These are phyloP conservation scores for barley (Hordeum vulgare) DNA, from an alignment of 176 grass and related monocot genomes.

Conservation along the genomic window MorexV3_pseudomolecules_assembly NC_058523.1:375261991-375262490, in stretches of 20 bases:
- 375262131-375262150: constrained; percentile 19
- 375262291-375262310: neutral
- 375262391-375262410: constrained; percentile 41
- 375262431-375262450: neutral
- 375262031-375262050: neutral
- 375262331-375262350: constrained; percentile 5
- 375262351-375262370: constrained; percentile 17
- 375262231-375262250: neutral
- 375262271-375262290: neutral
- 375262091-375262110: constrained; percentile 18
- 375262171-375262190: neutral
- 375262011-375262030: constrained; percentile 1
- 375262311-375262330: neutral
- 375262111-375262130: constrained; percentile 26
- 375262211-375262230: neutral
- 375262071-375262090: neutral
- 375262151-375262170: neutral
- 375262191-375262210: neutral
- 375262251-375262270: constrained; percentile 3
- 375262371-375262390: neutral
- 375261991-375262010: constrained; percentile 19
- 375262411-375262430: constrained; percentile 16
- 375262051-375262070: constrained; percentile 32
- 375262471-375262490: neutral
- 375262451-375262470: constrained; percentile 34